phyloP scores from a whole-genome alignment of 345 rosid genomes.

The Melaleuca quinquenervia region DNA sequence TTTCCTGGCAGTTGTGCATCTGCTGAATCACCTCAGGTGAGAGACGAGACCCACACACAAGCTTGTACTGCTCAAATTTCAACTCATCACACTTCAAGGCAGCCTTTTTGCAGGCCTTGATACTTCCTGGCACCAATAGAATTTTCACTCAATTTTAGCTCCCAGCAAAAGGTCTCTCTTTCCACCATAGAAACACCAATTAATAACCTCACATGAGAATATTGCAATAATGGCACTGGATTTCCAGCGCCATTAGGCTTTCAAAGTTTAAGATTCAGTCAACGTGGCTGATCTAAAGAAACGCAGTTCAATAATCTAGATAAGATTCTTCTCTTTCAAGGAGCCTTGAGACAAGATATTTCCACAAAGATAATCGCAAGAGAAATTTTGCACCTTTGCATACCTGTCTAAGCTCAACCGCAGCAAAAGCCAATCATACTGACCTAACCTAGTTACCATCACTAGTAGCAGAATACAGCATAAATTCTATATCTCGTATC shows the following conservation, averaged over 20 bases:
- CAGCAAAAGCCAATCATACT: background rate
- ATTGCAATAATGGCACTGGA: background rate
- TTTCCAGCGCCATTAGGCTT: background rate
- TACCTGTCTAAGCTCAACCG: background rate
- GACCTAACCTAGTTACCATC: background rate
- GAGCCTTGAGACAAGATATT: background rate
- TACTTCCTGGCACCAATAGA: constrained; percentile 27
- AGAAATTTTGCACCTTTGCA: background rate
- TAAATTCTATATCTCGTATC: rapidly evolving
- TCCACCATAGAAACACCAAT: background rate
- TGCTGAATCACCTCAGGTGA: constrained; percentile 38
- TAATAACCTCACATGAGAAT: background rate
- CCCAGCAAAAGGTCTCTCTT: background rate
- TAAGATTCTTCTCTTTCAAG: rapidly evolving
- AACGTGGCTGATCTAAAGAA: rapidly evolving
- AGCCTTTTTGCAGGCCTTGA: constrained; percentile 52
- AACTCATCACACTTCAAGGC: constrained; percentile 70
- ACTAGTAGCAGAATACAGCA: background rate
- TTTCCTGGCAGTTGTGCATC: constrained; percentile 52
- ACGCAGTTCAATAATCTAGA: background rate
- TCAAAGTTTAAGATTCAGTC: background rate
- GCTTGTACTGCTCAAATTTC: constrained; percentile 63
- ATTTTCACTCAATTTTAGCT: background rate
- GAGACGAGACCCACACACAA: constrained; percentile 21
- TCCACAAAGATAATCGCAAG: background rate